Evolutionary conservation across 805 yeast genomes (phyloP).

Genomic region (Sporopachydermia lactativora): DNA sequence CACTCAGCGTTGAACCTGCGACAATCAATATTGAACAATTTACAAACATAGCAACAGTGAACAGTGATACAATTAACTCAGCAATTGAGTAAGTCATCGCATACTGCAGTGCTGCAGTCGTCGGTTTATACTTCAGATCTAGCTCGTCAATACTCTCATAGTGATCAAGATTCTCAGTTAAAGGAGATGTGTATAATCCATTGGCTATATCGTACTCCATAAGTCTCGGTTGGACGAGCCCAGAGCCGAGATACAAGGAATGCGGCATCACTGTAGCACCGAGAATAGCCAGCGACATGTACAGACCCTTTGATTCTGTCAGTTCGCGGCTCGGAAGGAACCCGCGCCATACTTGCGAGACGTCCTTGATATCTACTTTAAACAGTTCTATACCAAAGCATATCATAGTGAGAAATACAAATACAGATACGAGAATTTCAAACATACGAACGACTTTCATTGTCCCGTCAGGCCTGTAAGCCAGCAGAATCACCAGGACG

Average conservation of each 20-base stretch:
- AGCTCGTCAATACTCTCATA: constrained; percentile 7
- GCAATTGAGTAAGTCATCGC: constrained; percentile 71
- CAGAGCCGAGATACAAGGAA: constrained; percentile 71
- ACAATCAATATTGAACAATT: constrained; percentile 83
- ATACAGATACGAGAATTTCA: constrained; percentile 56
- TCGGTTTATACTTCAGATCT: constrained; percentile 40
- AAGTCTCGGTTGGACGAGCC: constrained; percentile 74
- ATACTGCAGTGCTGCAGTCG: constrained; percentile 65
- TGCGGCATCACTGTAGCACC: constrained; percentile 98
- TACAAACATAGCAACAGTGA: constrained; percentile 81
- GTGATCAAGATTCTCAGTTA: neutral
- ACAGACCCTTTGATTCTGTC: constrained; percentile 50
- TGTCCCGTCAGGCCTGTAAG: constrained; percentile 66
- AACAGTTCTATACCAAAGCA: constrained; percentile 64
- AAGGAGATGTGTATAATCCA: constrained; percentile 21
- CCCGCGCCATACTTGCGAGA: constrained; percentile 42
- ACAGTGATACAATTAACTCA: constrained; percentile 68
- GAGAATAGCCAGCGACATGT: constrained; percentile 65
- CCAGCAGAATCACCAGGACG: constrained; percentile 63
- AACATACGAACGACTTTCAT: constrained; percentile 63
- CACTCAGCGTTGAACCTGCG: constrained; percentile 74
- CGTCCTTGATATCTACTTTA: constrained; percentile 15
- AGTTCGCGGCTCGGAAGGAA: constrained; percentile 56
- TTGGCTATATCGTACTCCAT: constrained; percentile 54
- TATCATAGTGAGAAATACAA: constrained; percentile 60